These are phyloP conservation scores for Zasmidium angulare DNA, from an alignment of 2,329 filamentous ascomycete genomes.

Conservation along the genomic window DNA sequence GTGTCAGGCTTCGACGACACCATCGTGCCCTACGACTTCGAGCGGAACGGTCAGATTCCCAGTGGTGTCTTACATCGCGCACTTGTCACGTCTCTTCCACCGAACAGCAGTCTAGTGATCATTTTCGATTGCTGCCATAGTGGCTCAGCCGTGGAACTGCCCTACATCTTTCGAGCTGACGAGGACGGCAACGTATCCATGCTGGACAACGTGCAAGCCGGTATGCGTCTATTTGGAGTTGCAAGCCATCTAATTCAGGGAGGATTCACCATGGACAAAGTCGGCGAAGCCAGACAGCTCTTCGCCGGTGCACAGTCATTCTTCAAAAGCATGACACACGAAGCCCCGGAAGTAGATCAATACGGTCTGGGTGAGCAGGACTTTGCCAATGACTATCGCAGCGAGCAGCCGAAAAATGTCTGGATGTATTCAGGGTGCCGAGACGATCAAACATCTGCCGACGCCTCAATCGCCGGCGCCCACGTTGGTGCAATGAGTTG, in stretches of 20 bases:
- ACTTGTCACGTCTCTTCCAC: constrained; percentile 53
- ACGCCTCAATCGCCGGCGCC: constrained; percentile 47
- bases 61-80: constrained; percentile 53
- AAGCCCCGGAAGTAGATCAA: constrained; percentile 41
- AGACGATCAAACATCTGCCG: constrained; percentile 53
- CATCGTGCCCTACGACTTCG: constrained; percentile 35
- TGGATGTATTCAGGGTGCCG: constrained; percentile 54
- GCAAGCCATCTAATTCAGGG: constrained; percentile 53
- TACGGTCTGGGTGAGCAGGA: constrained; percentile 48
- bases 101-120: constrained; percentile 54
- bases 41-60: constrained; percentile 54
- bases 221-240: constrained; percentile 50
- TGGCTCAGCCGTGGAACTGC: constrained; percentile 59
- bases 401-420: constrained; percentile 47
- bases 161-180: constrained; percentile 58
- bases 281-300: constrained; percentile 53
- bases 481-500: constrained; percentile 50
- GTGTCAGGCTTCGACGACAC: constrained; percentile 33
- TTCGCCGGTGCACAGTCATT: constrained; percentile 56
- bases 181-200: constrained; percentile 57
- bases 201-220: constrained; percentile 56
- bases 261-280: constrained; percentile 47
- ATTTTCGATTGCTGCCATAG: constrained; percentile 64
- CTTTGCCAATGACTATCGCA: constrained; percentile 38
- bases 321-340: constrained; percentile 53